phyloP scores from a whole-genome alignment of 305 asterid species.

The Fraxinus xanthoxyloides region DNA sequence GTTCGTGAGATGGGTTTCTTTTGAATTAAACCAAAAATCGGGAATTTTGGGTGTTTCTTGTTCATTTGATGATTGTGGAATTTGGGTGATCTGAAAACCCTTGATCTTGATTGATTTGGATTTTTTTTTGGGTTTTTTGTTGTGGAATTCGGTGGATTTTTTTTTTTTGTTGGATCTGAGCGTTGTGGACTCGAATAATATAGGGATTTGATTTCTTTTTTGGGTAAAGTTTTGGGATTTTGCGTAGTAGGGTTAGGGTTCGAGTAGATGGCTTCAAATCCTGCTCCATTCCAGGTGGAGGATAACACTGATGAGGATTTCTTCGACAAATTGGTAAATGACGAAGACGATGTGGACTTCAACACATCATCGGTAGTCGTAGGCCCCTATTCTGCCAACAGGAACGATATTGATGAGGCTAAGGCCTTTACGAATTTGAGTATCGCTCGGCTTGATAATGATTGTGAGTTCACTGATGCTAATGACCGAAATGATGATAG shows the following conservation, averaged over 20 bases:
- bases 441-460: slow-evolving; percentile 39
- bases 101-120: slow-evolving; percentile 50
- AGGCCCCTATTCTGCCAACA: slow-evolving; percentile 35
- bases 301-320: slow-evolving; percentile 94
- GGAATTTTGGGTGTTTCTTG: slow-evolving; percentile 18
- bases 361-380: slow-evolving; percentile 32
- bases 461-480: slow-evolving; percentile 30
- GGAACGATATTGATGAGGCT: slow-evolving; percentile 58
- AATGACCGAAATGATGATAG: slow-evolving; percentile 7
- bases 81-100: slow-evolving; percentile 44
- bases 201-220: slow-evolving; percentile 39
- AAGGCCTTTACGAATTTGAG: slow-evolving; percentile 67
- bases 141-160: slow-evolving; percentile 31
- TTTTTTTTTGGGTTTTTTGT: slow-evolving; percentile 21
- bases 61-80: slow-evolving; percentile 10
- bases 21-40: slow-evolving; percentile 23
- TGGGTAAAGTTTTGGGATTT: slow-evolving; percentile 23
- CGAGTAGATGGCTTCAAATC: slow-evolving; percentile 79
- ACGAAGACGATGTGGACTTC: slow-evolving; percentile 61
- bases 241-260: slow-evolving; percentile 37
- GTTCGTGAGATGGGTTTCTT: slow-evolving; percentile 8
- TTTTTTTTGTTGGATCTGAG: slow-evolving; percentile 51
- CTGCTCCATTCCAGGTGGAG: slow-evolving; percentile 93
- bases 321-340: slow-evolving; percentile 78
- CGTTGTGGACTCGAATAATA: slow-evolving; percentile 33